These are phyloP conservation scores for Acrocalymma vagum DNA, from an alignment of 2,329 filamentous ascomycete genomes.

Conservation along the genomic window DNA sequence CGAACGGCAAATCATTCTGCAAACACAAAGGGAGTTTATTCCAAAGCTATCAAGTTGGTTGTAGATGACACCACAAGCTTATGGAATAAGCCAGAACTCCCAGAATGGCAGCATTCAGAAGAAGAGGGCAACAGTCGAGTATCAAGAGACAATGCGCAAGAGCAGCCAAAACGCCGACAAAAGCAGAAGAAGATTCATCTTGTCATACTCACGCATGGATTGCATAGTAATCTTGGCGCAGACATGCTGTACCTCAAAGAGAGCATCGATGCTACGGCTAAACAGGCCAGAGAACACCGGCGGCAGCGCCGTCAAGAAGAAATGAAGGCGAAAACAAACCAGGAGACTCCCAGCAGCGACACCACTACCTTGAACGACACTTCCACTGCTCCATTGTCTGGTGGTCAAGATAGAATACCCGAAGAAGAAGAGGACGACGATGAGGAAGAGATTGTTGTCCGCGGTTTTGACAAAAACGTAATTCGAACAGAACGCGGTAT, in stretches of 20 bases:
- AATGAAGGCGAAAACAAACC: slow-evolving; percentile 9
- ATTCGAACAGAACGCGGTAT: slow-evolving; percentile 93
- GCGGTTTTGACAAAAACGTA: slow-evolving; percentile 89
- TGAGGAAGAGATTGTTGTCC: slow-evolving; percentile 85
- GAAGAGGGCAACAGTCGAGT: slow-evolving; percentile 31
- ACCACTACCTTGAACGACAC: slow-evolving; percentile 17
- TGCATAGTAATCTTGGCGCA: slow-evolving; percentile 94
- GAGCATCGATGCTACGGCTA: slow-evolving; percentile 87
- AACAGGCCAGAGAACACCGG: slow-evolving; percentile 75
- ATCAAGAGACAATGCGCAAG: slow-evolving; percentile 33
- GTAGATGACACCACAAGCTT: slow-evolving; percentile 89
- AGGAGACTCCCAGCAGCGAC: slow-evolving; percentile 3
- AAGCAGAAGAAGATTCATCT: slow-evolving; percentile 85
- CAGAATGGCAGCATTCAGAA: slow-evolving; percentile 62
- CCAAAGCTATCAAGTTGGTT: slow-evolving; percentile 77
- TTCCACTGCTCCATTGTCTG: slow-evolving; percentile 58
- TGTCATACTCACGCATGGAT: slow-evolving; percentile 89
- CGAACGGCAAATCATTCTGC: slow-evolving; percentile 62
- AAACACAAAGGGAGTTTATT: slow-evolving; percentile 81
- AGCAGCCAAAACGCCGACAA: slow-evolving; percentile 35
- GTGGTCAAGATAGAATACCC: slow-evolving; percentile 58
- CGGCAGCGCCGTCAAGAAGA: slow-evolving; percentile 62
- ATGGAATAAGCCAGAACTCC: slow-evolving; percentile 91
- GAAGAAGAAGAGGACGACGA: slow-evolving; percentile 67
- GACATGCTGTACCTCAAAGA: slow-evolving; percentile 99